Conservation (phyloP, 1,284 basidiomycete genomes). For the Malassezia nana region DNA sequence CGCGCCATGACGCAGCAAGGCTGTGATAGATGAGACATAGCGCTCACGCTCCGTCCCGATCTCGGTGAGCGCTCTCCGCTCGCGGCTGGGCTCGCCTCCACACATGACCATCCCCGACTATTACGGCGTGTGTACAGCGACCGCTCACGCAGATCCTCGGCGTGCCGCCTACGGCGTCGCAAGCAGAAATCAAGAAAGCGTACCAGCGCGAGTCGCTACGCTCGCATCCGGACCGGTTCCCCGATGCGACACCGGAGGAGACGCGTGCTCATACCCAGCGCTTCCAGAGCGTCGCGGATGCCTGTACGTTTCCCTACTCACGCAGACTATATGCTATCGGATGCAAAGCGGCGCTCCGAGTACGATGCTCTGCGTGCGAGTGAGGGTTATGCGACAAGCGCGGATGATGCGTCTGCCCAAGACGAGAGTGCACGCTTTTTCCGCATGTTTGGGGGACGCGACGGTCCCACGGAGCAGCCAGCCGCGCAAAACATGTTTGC, state of each 20-base stretch:
- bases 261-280: constrained; percentile 54
- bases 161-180: constrained; percentile 56
- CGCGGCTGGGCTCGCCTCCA: neutral
- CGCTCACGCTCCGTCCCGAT: neutral
- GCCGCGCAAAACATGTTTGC: constrained; percentile 35
- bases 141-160: constrained; percentile 24
- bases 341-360: constrained; percentile 64
- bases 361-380: constrained; percentile 51
- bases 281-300: constrained; percentile 68
- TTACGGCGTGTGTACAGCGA: constrained; percentile 7
- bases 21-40: neutral
- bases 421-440: constrained; percentile 35
- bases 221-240: constrained; percentile 80
- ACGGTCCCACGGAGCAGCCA: constrained; percentile 20
- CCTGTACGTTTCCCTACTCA: constrained; percentile 51
- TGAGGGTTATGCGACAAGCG: constrained; percentile 16
- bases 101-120: constrained; percentile 15
- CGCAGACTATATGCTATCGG: constrained; percentile 73
- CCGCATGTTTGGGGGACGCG: constrained; percentile 26
- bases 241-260: constrained; percentile 63
- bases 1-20: too few relatives aligned
- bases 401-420: constrained; percentile 30
- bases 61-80: neutral
- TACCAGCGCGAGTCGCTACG: constrained; percentile 66
- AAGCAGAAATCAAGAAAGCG: constrained; percentile 65